phyloP scores from a whole-genome alignment of 768 basidiomycete genomes.

The Tulasnella sp. region DNA sequence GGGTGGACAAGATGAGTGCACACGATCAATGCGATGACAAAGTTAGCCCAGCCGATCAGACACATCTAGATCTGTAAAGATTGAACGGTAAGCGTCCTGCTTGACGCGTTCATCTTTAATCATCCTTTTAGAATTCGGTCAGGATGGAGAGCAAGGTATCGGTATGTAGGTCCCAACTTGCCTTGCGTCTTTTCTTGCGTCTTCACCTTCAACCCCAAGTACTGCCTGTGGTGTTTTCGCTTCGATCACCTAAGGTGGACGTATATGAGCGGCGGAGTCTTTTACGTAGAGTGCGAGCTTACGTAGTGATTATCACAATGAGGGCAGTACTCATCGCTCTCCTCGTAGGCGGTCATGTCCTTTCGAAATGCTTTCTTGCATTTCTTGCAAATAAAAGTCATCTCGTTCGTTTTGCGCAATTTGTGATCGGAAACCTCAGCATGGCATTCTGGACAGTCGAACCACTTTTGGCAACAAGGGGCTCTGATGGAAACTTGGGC shows the following conservation, averaged over 20 bases:
- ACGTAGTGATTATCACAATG: conserved; percentile 99
- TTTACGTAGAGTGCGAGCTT: conserved; percentile 35
- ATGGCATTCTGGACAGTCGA: conserved; percentile 94
- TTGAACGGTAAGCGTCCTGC: conserved; percentile 46
- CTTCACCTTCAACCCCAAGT: conserved; percentile 85
- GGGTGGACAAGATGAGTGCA: neutral
- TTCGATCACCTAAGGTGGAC: conserved; percentile 65
- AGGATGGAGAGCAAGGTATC: neutral
- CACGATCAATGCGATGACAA: neutral
- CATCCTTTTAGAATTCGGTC: conserved; percentile 51
- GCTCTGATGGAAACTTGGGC: conserved; percentile 94
- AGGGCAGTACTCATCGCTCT: conserved; percentile 97
- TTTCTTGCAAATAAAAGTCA: conserved; percentile 81
- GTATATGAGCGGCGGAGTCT: conserved; percentile 18
- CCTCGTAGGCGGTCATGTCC: conserved; percentile 87
- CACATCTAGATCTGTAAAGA: conserved; percentile 46
- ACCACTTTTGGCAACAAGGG: conserved; percentile 97
- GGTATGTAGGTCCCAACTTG: conserved; percentile 39
- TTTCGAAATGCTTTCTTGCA: conserved; percentile 96
- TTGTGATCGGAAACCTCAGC: conserved; percentile 73
- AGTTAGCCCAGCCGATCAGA: conserved; percentile 44
- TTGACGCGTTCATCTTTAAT: conserved; percentile 82
- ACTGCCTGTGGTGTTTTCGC: conserved; percentile 87
- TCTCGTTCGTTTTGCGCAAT: conserved; percentile 73
- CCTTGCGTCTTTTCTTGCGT: conserved; percentile 83